Evolutionary conservation across 2,329 filamentous ascomycete species (phyloP).

Genomic region (Cladophialophora carrionii): DNA sequence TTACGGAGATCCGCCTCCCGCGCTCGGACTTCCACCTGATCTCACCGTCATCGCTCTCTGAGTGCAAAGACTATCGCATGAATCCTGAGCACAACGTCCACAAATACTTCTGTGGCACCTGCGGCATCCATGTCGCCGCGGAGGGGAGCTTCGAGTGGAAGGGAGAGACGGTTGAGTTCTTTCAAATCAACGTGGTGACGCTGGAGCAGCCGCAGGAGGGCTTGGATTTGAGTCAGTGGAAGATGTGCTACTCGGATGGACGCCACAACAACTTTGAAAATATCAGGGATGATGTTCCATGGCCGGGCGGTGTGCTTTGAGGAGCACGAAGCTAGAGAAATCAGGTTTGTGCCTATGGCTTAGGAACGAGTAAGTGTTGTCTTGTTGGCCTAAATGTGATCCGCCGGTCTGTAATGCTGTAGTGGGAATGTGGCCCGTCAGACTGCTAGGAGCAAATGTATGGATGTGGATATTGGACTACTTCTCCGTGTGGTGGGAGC

Average conservation of each 20-base stretch:
- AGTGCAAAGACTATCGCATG: slow-evolving; percentile 32
- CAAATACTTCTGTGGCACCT: slow-evolving; percentile 36
- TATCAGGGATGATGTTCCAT: slow-evolving; percentile 26
- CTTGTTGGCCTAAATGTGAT: too few species aligned
- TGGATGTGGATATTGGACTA: too few species aligned
- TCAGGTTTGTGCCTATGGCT: background rate
- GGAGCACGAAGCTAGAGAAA: background rate
- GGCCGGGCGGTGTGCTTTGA: slow-evolving; percentile 18
- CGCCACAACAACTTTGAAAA: slow-evolving; percentile 28
- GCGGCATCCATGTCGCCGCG: slow-evolving; percentile 30
- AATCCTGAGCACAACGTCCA: slow-evolving; percentile 19
- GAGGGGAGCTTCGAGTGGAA: slow-evolving; percentile 25
- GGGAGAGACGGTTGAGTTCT: slow-evolving; percentile 25
- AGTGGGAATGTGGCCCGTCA: too few species aligned
- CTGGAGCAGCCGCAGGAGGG: slow-evolving; percentile 38
- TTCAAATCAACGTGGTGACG: slow-evolving; percentile 31
- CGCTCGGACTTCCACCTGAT: slow-evolving; percentile 32
- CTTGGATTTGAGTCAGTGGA: slow-evolving; percentile 33
- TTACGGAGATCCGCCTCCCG: slow-evolving; percentile 21
- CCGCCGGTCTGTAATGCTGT: too few species aligned
- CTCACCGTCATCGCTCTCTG: slow-evolving; percentile 24
- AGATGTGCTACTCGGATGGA: slow-evolving; percentile 31
- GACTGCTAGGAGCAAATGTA: too few species aligned
- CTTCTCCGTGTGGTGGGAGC: too few species aligned
- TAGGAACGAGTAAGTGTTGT: too few species aligned